Base-by-base conservation (phyloP, 1,284 basidiomycete species). In the Rhodotorula sp. region DNA sequence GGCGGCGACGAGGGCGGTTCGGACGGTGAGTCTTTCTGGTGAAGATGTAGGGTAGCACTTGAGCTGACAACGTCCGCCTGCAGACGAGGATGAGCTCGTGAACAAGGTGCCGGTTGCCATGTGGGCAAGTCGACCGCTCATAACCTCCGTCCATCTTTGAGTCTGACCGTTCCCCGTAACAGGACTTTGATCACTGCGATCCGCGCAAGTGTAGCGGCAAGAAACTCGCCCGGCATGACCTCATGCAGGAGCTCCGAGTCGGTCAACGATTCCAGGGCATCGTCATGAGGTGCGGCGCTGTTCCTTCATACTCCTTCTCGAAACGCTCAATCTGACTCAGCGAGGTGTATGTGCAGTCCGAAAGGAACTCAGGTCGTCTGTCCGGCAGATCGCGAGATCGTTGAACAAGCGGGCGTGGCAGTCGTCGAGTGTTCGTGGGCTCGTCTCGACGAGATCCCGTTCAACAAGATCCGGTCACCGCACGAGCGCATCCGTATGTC, bases 351-450 rank as follows among this genome's bases (percentile, higher is more conserved):
- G 14, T 29, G n/a, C 77, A 97, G 94, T 34, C 96, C 96, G 0
- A 91, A 93, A 79, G 96, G 90, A 0, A 91, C 87, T 29, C 86
- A 88, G 76, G 85, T 91, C 4, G 86, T 98, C 43, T 91, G 89
- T 61, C 93, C 93, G 0, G 87, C 89, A 1, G 96, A 99, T 80
- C 87, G 88, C 23, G 89, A 91, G n/a, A 88, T 95, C 64, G 84
- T 98, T 20, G 84, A 86, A 5, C 85, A 87, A 70, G 84, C 85
- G 56, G 96, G 96, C 0, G 83, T 98, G 2, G 96, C 96, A 0
- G 96, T 99, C 14, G 93, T 99, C 3, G 96, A 99, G 80, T 97
- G 94, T 81, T 95, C 92, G 6, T 99, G 96, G 96, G 96, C 96
- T 3, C 86, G 94, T 29, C 83, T 98, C 12, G 92, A 94, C 66